Percentiles rank a stretch among this genome's conserved stretches.
phyloP scores from a whole-genome alignment of 2,329 filamentous ascomycete genomes.

The Claviceps maximensis region DNA sequence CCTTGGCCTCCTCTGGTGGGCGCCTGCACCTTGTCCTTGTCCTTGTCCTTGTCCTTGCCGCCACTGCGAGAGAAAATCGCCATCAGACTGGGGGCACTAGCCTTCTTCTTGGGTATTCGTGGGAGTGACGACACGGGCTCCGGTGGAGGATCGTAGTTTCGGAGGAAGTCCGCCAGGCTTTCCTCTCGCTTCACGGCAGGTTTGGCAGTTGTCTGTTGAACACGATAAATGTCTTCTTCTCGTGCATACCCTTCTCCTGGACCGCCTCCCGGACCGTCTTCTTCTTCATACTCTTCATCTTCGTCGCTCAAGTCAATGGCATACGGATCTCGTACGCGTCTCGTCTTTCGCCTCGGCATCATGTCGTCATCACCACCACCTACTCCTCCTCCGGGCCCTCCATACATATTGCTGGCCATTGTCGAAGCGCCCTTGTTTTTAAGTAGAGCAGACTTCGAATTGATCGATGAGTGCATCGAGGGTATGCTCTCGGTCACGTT shows the following conservation, averaged over 20 bases:
- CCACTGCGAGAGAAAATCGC: slow-evolving; percentile 36
- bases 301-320: slow-evolving; percentile 69
- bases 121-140: slow-evolving; percentile 25
- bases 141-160: slow-evolving; percentile 52
- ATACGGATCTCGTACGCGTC: slow-evolving; percentile 76
- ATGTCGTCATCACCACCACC: slow-evolving; percentile 38
- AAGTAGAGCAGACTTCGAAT: slow-evolving; percentile 61
- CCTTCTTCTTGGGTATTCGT: slow-evolving; percentile 46
- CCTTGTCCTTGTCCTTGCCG: slow-evolving; percentile 1
- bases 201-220: slow-evolving; percentile 33
- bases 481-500: slow-evolving; percentile 41
- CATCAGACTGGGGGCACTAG: slow-evolving; percentile 48
- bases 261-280: slow-evolving; percentile 25
- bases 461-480: slow-evolving; percentile 51
- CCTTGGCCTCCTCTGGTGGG: slow-evolving; percentile 11
- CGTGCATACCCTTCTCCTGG: too few species aligned
- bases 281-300: slow-evolving; percentile 37
- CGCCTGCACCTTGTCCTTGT: slow-evolving; percentile 10
- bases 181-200: slow-evolving; percentile 41
- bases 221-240: slow-evolving; percentile 38
- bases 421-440: slow-evolving; percentile 24
- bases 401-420: slow-evolving; percentile 24
- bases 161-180: slow-evolving; percentile 60
- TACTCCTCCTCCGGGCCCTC: too few species aligned
- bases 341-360: slow-evolving; percentile 60